Base-by-base conservation (phyloP, 306 rosid genomes). In the Corylus avellana region DNA sequence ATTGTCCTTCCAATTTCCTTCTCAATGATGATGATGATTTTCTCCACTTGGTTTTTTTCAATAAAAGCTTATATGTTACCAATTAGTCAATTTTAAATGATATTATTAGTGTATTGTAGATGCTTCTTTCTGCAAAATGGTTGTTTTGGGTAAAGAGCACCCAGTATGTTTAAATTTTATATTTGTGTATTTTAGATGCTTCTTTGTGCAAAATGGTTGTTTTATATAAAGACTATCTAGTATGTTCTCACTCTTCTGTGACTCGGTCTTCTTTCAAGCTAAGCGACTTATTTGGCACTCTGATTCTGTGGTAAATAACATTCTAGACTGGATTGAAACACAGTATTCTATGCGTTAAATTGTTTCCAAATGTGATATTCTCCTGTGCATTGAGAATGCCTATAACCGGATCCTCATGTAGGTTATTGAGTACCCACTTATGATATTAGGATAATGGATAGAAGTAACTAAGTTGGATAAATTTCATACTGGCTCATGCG, bases 191-290 rank as follows among this genome's bases (percentile, higher is more conserved):
- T 42, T 59, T 32, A 13, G 42, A 61, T 63, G 70, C 42, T 63
- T 63, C 70, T 63, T 32, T 32, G 44, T 29, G 70, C 70, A 29
- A 63, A 63, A 63, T 63, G 44, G 44, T 63, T 61, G 16, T 61
- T 27, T 61, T 32, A 5, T 16, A 46, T 63, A 63, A 63, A 29
- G 8, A 32, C 6, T 29, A 39, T 29, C 46, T 35, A 63, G 70
- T 5, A 63, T 14, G 18, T 63, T 63, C 20, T 63, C 47, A 32
- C 44, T 32, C 20, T 35, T 63, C 11, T 57, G 29, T 63, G n/a
- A 32, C 18, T 13, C 7, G 5, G 0, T 63, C 3, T 63, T 32
- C 70, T 63, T 32, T 29, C 70, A 25, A 63, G 13, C 44, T 35
- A 29, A 0, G 12, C 8, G 18, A 7, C 70, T 63, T 63, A 63